Evolutionary conservation across 148 eudicot species (phyloP).

Genomic region (Nepenthes gracilis): DNA sequence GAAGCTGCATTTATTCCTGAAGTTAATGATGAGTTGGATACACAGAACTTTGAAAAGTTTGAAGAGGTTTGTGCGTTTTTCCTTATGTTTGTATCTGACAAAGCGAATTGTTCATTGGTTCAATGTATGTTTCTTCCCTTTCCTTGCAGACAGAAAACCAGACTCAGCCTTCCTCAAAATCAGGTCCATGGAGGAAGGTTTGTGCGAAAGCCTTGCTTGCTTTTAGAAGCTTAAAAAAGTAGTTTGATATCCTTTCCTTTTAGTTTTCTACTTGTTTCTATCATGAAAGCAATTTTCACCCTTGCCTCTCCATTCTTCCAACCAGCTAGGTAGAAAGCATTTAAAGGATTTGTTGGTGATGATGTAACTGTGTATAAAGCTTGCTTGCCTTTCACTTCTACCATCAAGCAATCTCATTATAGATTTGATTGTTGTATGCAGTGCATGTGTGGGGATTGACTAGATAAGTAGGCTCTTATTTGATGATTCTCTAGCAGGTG

Average conservation of each 20-base stretch:
- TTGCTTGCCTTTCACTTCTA: too few relatives aligned
- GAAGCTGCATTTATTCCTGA: slow-evolving; percentile 97
- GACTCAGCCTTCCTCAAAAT: slow-evolving; percentile 40
- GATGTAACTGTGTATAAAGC: too few relatives aligned
- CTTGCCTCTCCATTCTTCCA: too few relatives aligned
- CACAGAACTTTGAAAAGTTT: slow-evolving; percentile 95
- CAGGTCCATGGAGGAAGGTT: slow-evolving; percentile 99
- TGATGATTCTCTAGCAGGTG: too few relatives aligned
- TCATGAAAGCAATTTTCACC: too few relatives aligned
- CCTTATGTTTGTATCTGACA: slow-evolving; percentile 1
- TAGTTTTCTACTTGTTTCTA: too few relatives aligned
- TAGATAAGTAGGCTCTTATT: too few relatives aligned
- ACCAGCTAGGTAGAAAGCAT: too few relatives aligned
- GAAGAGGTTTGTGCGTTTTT: slow-evolving; percentile 54
- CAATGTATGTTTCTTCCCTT: slow-evolving; percentile 4
- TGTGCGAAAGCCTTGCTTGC: slow-evolving; percentile 12
- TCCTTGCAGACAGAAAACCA: slow-evolving; percentile 58
- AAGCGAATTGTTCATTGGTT: slow-evolving; percentile 4
- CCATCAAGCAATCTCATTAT: too few relatives aligned
- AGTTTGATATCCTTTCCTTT: not conserved
- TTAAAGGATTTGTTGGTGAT: too few relatives aligned
- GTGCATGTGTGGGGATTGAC: too few relatives aligned
- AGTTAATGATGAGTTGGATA: slow-evolving; percentile 95
- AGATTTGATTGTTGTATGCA: too few relatives aligned
- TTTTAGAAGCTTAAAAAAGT: not conserved